Evolutionary conservation across 768 basidiomycete species (phyloP), one percentile per base, ranked within the genome.

Genomic region (Tylopilus rubrobrunneus): DNA sequence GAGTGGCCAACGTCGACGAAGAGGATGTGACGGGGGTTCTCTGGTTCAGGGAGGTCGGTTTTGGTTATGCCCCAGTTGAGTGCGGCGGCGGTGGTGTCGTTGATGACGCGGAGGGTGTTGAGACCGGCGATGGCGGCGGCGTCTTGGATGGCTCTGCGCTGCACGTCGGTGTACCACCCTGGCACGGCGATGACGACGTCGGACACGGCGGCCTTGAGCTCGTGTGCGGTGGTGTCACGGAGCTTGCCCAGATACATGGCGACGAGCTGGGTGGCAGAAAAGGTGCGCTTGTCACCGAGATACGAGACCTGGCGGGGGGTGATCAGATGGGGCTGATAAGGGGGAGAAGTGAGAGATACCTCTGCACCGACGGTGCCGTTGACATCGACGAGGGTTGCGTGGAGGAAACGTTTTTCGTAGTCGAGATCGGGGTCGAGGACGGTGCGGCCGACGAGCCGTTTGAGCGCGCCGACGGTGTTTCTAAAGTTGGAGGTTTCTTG

Each of bases 51-150:
- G 42, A 99, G 85, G 71, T 99, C 97, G 27, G 89, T 84, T 74
- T 99, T 99, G 60, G 96, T 99, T 79, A 98, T 98, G 61, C 97
- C 97, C 75, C 96, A 99, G 49, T 92, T 93, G 69, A 99, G 87
- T 39, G 97, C 97, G 53, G 87, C 82, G 49, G 96, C 97, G 57
- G 96, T 98, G 52, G 88, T 86, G 71, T 98, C 97, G 76, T 98
- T 98, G 78, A 98, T 92, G 71, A 99, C 81, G 48, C 96, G 91
- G 56, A 98, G 89, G 58, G 84, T 75, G 72, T 93, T 97, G 56
- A 98, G 82, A 54, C 88, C 86, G 51, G 91, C 92, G 64, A 99
- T 92, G 55, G 82, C 66, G 41, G 93, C 93, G 29, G 97, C 93
- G 62, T 95, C 92, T 53, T 93, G 80, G 57, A 96, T 67, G 0